Conservation (phyloP, 805 yeast genomes). For the Saturnispora ahearnii region DNA sequence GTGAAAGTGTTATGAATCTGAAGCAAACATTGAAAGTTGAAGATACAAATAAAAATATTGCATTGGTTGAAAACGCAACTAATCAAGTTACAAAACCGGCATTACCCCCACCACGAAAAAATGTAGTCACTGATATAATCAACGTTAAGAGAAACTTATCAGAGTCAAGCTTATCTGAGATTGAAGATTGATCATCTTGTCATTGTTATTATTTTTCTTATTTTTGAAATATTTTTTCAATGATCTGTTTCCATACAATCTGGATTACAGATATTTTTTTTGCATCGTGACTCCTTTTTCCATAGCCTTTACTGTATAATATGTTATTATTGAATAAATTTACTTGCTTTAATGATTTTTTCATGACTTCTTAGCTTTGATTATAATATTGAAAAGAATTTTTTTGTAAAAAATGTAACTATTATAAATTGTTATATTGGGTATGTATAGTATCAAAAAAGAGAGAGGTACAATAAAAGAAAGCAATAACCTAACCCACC, state of each 20-base stretch:
- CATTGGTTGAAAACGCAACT: conserved; percentile 4
- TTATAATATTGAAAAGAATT: too few species aligned
- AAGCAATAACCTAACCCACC: background rate
- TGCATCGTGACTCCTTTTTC: too few species aligned
- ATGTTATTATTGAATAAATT: too few species aligned
- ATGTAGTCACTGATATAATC: conserved; percentile 1
- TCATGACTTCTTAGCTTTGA: too few species aligned
- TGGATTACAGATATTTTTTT: too few species aligned
- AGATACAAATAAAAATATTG: background rate
- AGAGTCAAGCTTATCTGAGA: background rate
- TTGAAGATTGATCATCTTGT: background rate
- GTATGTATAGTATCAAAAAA: background rate
- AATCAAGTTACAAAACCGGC: conserved; percentile 2
- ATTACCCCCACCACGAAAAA: conserved; percentile 9
- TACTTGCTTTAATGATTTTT: too few species aligned
- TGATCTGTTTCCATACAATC: too few species aligned
- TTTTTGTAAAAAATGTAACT: background rate
- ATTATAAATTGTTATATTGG: background rate
- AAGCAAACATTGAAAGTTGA: conserved; percentile 8
- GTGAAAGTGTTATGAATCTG: conserved; percentile 16
- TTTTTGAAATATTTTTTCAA: background rate
- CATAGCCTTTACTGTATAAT: too few species aligned
- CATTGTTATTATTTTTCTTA: background rate
- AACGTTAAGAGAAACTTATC: conserved; percentile 1
- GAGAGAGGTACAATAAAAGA: background rate